Evolutionary conservation across 2,329 filamentous ascomycete species (phyloP).

Genomic region (Calonectria montana): DNA sequence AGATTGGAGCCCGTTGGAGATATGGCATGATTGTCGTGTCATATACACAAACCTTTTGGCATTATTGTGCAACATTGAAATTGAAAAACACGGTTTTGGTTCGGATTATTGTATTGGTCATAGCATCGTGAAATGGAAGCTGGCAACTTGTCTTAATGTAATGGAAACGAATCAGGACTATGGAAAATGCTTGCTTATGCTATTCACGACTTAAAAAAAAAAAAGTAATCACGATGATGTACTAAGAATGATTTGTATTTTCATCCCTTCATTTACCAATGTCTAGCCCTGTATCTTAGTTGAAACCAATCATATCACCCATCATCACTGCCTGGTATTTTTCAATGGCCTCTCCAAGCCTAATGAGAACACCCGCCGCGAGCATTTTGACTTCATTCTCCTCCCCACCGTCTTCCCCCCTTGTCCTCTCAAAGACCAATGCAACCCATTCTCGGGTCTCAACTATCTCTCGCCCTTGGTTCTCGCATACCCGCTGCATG

Average conservation of each 20-base stretch:
- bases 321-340: constrained; percentile 82
- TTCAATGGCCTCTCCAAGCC: constrained; percentile 83
- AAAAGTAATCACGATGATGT: constrained; percentile 6
- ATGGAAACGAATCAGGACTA: constrained; percentile 3
- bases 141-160: background rate
- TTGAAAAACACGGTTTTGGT: background rate
- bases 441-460: constrained; percentile 91
- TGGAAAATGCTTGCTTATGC: constrained; percentile 16
- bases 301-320: constrained; percentile 70
- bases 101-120: background rate
- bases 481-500: constrained; percentile 76
- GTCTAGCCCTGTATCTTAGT: constrained; percentile 3
- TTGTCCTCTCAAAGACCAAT: constrained; percentile 74
- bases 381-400: constrained; percentile 84
- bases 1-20: constrained; percentile 43
- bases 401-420: constrained; percentile 67
- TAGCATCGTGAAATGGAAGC: background rate
- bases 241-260: background rate
- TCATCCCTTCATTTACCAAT: background rate
- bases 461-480: constrained; percentile 80
- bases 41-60: background rate
- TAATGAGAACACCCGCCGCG: constrained; percentile 81
- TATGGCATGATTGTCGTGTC: constrained; percentile 22
- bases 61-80: background rate
- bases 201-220: constrained; percentile 9